These are phyloP conservation scores for Hordeum vulgare DNA, from an alignment of 176 grass and related monocot species.

Conservation along the genomic window MorexV3_pseudomolecules_assembly NC_058520.1:32370214-32370713, in stretches of 20 bases:
- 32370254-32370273: not conserved
- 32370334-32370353: not conserved
- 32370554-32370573: not conserved
- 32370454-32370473: no score
- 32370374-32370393: constrained; percentile 13
- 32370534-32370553: not conserved
- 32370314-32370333: not conserved
- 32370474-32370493: not conserved
- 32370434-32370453: not conserved
- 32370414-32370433: constrained; percentile 35
- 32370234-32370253: not conserved
- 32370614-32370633: not conserved
- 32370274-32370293: not conserved
- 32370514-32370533: not conserved
- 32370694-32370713: no score
- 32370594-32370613: not conserved
- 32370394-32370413: not conserved
- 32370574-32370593: not conserved
- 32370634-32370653: no score
- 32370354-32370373: not conserved
- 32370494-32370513: not conserved
- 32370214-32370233: not conserved
- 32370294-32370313: not conserved
- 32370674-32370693: no score
- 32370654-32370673: no score